These are phyloP conservation scores for Capillidium heterosporum DNA, from an alignment of 371 early-diverging fungal species.

Conservation along the genomic window DNA sequence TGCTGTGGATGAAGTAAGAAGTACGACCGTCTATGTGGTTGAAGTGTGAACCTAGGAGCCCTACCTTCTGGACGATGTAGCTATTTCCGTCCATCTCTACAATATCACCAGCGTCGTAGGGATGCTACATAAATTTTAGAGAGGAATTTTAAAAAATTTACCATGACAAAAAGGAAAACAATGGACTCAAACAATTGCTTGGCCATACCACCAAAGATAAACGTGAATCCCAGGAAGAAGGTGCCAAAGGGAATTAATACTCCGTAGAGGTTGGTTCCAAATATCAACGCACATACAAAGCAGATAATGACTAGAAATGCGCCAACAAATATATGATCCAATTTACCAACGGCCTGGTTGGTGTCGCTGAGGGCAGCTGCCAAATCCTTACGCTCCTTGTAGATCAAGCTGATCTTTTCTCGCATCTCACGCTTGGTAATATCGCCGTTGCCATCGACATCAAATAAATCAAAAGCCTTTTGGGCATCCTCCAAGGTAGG, in stretches of 20 bases:
- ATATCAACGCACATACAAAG: slow-evolving; percentile 1
- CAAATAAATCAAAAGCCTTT: slow-evolving; percentile 44
- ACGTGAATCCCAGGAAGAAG: slow-evolving; percentile 33
- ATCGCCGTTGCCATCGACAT: slow-evolving; percentile 49
- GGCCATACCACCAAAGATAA: slow-evolving; percentile 39
- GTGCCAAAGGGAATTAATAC: slow-evolving; percentile 18
- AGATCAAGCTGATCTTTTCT: slow-evolving; percentile 32
- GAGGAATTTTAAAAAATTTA: too few species aligned
- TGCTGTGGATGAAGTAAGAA: slow-evolving; percentile 52
- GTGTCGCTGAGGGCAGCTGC: slow-evolving; percentile 36
- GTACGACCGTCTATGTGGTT: slow-evolving; percentile 43
- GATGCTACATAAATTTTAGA: too few species aligned
- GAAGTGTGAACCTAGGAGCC: slow-evolving; percentile 21
- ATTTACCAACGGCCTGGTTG: slow-evolving; percentile 45
- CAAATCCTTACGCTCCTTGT: slow-evolving; percentile 42
- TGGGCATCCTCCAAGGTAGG: slow-evolving; percentile 25
- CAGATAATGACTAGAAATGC: slow-evolving; percentile 7
- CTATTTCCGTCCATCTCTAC: slow-evolving; percentile 16
- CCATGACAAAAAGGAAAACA: slow-evolving; percentile 31
- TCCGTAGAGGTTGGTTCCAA: neutral
- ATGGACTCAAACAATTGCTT: slow-evolving; percentile 36
- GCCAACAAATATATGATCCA: slow-evolving; percentile 34
- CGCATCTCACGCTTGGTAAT: slow-evolving; percentile 38
- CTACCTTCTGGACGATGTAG: slow-evolving; percentile 17
- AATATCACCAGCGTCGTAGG: slow-evolving; percentile 22